Evolutionary conservation across 352 stramenopile species (phyloP).

Genomic region (Phytophthora podocarpi): DNA sequence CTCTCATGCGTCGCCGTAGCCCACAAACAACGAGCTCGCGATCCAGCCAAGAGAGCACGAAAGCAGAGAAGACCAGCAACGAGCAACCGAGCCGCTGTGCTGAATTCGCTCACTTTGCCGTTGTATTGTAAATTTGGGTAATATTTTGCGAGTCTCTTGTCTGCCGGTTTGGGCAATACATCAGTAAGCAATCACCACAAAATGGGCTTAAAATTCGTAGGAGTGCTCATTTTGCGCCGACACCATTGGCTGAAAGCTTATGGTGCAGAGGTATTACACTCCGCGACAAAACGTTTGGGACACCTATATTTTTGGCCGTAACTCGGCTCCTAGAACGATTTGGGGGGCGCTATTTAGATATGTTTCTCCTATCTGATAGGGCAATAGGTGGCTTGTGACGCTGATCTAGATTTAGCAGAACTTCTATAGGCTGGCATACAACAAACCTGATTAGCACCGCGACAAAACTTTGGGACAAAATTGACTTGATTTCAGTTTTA

Average conservation of each 20-base stretch:
- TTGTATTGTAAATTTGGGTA: slow-evolving; percentile 19
- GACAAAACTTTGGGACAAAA: slow-evolving; percentile 8
- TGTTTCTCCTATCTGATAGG: no score
- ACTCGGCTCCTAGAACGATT: no score
- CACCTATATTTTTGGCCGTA: no score
- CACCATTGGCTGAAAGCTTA: neutral
- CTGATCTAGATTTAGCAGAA: no score
- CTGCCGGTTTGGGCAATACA: slow-evolving; percentile 1
- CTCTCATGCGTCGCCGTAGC: slow-evolving; percentile 13
- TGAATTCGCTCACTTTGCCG: neutral
- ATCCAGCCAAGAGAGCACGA: slow-evolving; percentile 17
- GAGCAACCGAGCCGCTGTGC: neutral
- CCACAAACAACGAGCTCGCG: slow-evolving; percentile 9
- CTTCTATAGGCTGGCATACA: no score
- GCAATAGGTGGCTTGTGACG: no score
- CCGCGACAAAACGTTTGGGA: slow-evolving; percentile 1
- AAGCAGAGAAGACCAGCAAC: slow-evolving; percentile 2
- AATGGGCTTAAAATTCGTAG: slow-evolving; percentile 3
- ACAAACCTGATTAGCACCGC: no score
- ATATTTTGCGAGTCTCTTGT: slow-evolving; percentile 2
- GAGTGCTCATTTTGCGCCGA: neutral
- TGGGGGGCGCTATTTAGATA: no score
- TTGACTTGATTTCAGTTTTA: slow-evolving; percentile 1
- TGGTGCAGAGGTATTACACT: neutral
- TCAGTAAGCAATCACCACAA: slow-evolving; percentile 22